Evolutionary conservation across 495 filamentous ascomycete species (phyloP).

Genomic region (Sabuloglossum arenarium): DNA sequence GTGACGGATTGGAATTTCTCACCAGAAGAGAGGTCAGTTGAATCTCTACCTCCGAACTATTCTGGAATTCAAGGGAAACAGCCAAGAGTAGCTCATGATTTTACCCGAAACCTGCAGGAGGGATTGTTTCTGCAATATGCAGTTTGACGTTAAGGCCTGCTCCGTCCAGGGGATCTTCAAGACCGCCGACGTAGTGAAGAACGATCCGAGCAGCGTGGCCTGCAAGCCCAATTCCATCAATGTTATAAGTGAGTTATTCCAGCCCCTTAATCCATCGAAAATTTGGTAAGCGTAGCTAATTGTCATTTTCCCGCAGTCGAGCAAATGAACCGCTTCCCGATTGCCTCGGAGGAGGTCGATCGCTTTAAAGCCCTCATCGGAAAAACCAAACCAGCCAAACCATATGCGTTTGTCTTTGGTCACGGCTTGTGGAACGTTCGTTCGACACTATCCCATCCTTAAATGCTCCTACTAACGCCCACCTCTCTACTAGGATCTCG

Average conservation of each 20-base stretch:
- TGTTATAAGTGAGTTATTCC: constrained; percentile 18
- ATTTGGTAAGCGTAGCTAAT: background rate
- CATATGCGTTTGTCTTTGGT: constrained; percentile 27
- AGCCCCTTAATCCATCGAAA: background rate
- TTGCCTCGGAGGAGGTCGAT: constrained; percentile 21
- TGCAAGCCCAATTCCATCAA: constrained; percentile 21
- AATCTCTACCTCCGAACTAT: background rate
- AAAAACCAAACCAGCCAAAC: constrained; percentile 17
- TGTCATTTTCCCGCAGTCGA: constrained; percentile 18
- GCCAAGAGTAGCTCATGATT: constrained; percentile 7
- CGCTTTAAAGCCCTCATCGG: constrained; percentile 21
- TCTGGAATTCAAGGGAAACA: background rate
- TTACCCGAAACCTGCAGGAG: constrained; percentile 10
- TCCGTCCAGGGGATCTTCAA: constrained; percentile 32
- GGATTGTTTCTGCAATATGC: constrained; percentile 30
- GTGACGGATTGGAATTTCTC: constrained; percentile 33
- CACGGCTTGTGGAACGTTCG: constrained; percentile 27
- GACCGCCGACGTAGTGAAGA: constrained; percentile 25
- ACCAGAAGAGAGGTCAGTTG: constrained; percentile 23
- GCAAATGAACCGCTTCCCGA: constrained; percentile 26
- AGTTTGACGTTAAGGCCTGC: constrained; percentile 31
- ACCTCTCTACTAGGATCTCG: constrained; percentile 14
- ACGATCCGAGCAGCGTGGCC: constrained; percentile 23
- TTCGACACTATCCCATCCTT: background rate
- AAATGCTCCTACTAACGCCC: background rate